These are phyloP conservation scores for Yamadazyma atmosphaerica DNA, from an alignment of 1,139 yeast genomes.

Conservation along the genomic window DNA sequence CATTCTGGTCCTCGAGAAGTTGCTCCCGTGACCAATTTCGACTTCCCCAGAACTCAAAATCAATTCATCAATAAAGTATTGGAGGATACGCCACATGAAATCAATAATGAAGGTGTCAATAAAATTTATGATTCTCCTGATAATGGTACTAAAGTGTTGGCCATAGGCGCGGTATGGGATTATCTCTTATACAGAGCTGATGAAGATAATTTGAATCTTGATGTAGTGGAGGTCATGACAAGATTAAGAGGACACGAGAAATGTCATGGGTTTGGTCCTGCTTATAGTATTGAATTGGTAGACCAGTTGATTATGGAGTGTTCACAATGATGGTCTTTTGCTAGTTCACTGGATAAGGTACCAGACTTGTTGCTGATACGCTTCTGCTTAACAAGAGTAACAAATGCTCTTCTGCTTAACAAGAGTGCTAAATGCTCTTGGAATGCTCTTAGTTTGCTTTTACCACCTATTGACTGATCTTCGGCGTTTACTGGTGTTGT, in stretches of 20 bases:
- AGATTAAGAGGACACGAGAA: constrained; percentile 63
- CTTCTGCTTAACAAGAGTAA: too few species aligned
- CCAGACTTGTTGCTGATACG: too few species aligned
- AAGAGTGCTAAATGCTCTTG: too few species aligned
- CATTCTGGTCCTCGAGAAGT: not conserved
- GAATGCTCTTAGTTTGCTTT: too few species aligned
- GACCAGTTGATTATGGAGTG: constrained; percentile 32
- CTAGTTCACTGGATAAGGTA: too few species aligned
- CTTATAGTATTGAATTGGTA: constrained; percentile 56
- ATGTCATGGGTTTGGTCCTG: constrained; percentile 87
- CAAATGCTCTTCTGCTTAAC: too few species aligned
- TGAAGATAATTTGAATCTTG: constrained; percentile 44
- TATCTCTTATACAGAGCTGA: constrained; percentile 54
- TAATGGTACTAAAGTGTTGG: constrained; percentile 49
- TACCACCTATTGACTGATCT: too few species aligned
- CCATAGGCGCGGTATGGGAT: constrained; percentile 84
- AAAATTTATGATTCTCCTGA: constrained; percentile 39
- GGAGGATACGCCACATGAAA: constrained; percentile 21
- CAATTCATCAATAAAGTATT: constrained; percentile 35
- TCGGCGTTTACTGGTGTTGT: too few species aligned
- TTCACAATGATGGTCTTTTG: constrained; percentile 3
- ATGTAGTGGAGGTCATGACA: constrained; percentile 58
- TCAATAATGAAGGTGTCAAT: constrained; percentile 21
- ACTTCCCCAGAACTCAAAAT: constrained; percentile 37
- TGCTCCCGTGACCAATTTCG: constrained; percentile 16